These are phyloP conservation scores for Naematelia encephala DNA, from an alignment of 768 basidiomycete species.

Conservation along the genomic window DNA sequence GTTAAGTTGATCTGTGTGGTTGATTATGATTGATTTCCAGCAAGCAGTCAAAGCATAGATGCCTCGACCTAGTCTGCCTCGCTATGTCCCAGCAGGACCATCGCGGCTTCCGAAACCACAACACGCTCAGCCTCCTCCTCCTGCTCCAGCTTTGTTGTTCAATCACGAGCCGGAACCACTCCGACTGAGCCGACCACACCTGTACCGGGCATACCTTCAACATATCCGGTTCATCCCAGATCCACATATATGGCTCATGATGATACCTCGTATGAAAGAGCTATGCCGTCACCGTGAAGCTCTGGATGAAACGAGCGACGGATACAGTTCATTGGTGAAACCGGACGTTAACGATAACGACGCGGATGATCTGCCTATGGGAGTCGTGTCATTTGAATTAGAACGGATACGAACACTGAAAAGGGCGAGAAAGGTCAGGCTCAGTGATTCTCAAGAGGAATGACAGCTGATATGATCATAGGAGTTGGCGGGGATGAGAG, in stretches of 20 bases:
- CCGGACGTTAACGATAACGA: background rate
- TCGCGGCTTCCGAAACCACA: background rate
- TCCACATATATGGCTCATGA: slow-evolving; percentile 34
- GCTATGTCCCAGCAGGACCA: background rate
- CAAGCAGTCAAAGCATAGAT: too few relatives aligned
- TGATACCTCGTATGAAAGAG: slow-evolving; percentile 18
- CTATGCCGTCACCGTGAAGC: background rate
- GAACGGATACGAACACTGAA: background rate
- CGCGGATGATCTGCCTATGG: background rate
- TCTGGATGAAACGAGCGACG: background rate
- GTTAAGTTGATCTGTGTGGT: too few relatives aligned
- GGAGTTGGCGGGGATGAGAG: slow-evolving; percentile 27
- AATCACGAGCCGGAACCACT: background rate
- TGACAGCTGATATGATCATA: slow-evolving; percentile 3
- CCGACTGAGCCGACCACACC: background rate
- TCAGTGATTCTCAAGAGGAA: too few relatives aligned
- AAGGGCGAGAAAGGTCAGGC: slow-evolving; percentile 4
- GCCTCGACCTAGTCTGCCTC: background rate
- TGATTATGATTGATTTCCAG: too few relatives aligned
- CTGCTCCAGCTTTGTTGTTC: background rate
- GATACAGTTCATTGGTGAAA: too few relatives aligned
- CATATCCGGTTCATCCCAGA: slow-evolving; percentile 33
- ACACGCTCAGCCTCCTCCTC: background rate
- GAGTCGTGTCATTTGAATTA: background rate
- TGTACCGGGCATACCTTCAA: slow-evolving; percentile 34